Base-by-base conservation (phyloP, 495 filamentous ascomycete genomes). In the Cercophora scortea region DNA sequence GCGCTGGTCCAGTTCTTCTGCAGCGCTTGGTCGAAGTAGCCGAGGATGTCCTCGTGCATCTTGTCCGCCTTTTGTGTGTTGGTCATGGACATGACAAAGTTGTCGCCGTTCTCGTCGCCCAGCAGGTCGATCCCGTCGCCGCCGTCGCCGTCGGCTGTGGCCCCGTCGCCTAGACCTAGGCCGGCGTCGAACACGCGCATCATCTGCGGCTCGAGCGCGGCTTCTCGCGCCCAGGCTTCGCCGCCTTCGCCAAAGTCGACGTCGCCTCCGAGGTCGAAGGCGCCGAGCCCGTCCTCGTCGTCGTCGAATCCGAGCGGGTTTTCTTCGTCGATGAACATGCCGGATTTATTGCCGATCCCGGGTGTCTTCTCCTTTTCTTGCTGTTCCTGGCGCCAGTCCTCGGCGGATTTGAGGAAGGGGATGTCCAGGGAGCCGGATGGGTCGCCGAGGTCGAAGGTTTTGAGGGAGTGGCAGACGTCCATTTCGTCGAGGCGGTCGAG, bases 1-100 rank as follows among this genome's bases (percentile, higher is more conserved):
- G 93, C 93, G 45, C 90, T 94, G n/a, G 88, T 89, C 93, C 93
- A 99, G 67, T 96, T 97, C 77, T 94, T 95, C 59, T 87, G 83
- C 25, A 96, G 72, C 8, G 92, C 90, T 60, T 95, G 85, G 67
- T 99, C 93, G 63, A 99, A 99, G 71, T 96, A 99, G 60, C 86
- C 86, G 15, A 99, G 79, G 49, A 99, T 95, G 61, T 96, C 90
- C 54, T 96, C 89, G 59, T 93, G 88, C 46, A 86, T 78, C 52
- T 77, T 74, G 49, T 78, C 82, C 42, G 81, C 77, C 33, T 67
- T 76, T 45, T 73, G 68, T 15, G 74, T 67, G 59, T 85, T 83
- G 17, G 79, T 79, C 67, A 95, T 79, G 8, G 86, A 85, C 13
- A 95, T 77, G 36, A 81, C 74, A 63, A 87, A 93, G 42, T 86